Conservation (phyloP, 257 asterid genomes). For the Scutellaria minor region DNA sequence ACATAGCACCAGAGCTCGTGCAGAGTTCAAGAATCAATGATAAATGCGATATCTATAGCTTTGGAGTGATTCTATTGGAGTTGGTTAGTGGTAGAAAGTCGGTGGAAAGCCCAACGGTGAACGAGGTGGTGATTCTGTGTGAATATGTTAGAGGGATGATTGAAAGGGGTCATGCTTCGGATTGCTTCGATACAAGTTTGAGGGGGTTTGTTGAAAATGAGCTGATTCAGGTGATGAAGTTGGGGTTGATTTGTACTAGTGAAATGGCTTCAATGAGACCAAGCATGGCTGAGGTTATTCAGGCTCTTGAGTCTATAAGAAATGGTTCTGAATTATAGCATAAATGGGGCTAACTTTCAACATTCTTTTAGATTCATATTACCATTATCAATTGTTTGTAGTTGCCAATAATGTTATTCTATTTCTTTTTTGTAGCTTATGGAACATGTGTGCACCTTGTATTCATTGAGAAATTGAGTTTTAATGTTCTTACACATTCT, state of each 20-base stretch:
- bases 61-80: conserved; percentile 80
- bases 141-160: conserved; percentile 44
- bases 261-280: conserved; percentile 79
- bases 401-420: conserved; percentile 46
- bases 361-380: conserved; percentile 67
- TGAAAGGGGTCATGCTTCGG: conserved; percentile 65
- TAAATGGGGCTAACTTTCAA: conserved; percentile 7
- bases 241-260: conserved; percentile 78
- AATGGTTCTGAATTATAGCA: conserved; percentile 52
- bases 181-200: conserved; percentile 55
- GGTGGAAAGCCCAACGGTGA: conserved; percentile 63
- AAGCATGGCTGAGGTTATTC: conserved; percentile 93
- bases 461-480: too few species aligned
- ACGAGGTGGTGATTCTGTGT: conserved; percentile 78
- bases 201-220: conserved; percentile 75
- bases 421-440: conserved; percentile 23
- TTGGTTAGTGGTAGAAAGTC: conserved; percentile 88
- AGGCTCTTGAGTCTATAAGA: conserved; percentile 83
- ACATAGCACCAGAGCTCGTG: conserved; percentile 90
- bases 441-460: neutral
- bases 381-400: conserved; percentile 42
- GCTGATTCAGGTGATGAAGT: conserved; percentile 83
- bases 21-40: conserved; percentile 68
- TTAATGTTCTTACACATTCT: too few species aligned
- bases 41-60: conserved; percentile 84